Conservation (phyloP, 192 early-diverging fungal genomes). For the Radiomyces spectabilis region DNA sequence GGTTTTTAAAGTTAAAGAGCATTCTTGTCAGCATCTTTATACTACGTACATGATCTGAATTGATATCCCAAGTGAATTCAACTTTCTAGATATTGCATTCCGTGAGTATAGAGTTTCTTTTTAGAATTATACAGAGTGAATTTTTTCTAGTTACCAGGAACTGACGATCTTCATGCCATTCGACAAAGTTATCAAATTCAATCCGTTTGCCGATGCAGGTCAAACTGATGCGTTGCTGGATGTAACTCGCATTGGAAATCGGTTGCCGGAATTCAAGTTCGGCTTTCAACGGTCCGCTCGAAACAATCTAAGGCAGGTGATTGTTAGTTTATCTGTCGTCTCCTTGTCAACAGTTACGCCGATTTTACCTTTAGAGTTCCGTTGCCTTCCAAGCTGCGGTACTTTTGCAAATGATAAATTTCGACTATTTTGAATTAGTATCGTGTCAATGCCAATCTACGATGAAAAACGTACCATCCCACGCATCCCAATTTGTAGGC, state of each 20-base stretch:
- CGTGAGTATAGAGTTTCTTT: too few relatives aligned
- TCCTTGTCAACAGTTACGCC: too few relatives aligned
- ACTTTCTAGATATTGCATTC: too few relatives aligned
- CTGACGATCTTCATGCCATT: conserved; percentile 90
- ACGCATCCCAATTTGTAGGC: conserved; percentile 51
- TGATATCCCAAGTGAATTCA: conserved; percentile 84
- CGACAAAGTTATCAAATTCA: conserved; percentile 83
- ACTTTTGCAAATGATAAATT: conserved; percentile 91
- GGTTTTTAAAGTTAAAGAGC: too few relatives aligned
- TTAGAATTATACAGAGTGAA: too few relatives aligned
- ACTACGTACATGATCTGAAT: conserved; percentile 47
- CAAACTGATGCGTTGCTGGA: conserved; percentile 78
- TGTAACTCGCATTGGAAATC: conserved; percentile 55
- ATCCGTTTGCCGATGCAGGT: conserved; percentile 57
- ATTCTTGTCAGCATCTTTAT: too few relatives aligned
- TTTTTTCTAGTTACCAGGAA: conserved; percentile 60
- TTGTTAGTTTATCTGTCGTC: too few relatives aligned
- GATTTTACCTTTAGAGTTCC: conserved; percentile 40
- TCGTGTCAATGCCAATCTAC: too few relatives aligned
- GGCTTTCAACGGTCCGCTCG: conserved; percentile 78
- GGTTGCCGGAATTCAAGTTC: conserved; percentile 58
- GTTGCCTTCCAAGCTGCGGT: conserved; percentile 38
- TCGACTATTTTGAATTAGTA: conserved; percentile 58
- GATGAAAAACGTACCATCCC: conserved; percentile 25
- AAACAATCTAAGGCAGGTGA: conserved; percentile 42